Evolutionary conservation across 768 basidiomycete species (phyloP).

Genomic region (Trametes coccinea): DNA sequence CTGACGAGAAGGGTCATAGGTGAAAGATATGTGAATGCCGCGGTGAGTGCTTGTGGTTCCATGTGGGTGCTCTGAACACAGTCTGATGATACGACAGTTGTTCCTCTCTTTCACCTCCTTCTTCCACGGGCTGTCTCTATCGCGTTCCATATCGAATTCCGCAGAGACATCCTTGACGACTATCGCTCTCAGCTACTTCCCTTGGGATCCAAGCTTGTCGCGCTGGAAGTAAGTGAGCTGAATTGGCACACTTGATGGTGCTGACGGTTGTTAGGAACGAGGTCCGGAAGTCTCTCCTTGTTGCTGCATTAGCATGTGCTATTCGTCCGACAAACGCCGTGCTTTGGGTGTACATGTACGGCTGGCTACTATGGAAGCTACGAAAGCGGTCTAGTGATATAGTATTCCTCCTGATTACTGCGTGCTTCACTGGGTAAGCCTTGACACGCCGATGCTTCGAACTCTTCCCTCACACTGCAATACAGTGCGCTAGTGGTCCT

Average conservation of each 20-base stretch:
- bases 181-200: slow-evolving; percentile 75
- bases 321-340: slow-evolving; percentile 88
- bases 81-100: slow-evolving; percentile 44
- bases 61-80: background rate
- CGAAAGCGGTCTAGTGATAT: slow-evolving; percentile 38
- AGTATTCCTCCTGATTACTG: slow-evolving; percentile 40
- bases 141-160: slow-evolving; percentile 90
- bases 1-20: slow-evolving; percentile 63
- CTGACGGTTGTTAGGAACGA: slow-evolving; percentile 35
- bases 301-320: slow-evolving; percentile 78
- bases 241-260: background rate
- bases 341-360: slow-evolving; percentile 78
- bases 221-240: slow-evolving; percentile 23
- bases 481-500: slow-evolving; percentile 12
- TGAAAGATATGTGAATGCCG: slow-evolving; percentile 52
- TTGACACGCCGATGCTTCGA: background rate
- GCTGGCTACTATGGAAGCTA: slow-evolving; percentile 55
- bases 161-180: slow-evolving; percentile 86
- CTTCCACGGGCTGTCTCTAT: slow-evolving; percentile 82
- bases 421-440: slow-evolving; percentile 45
- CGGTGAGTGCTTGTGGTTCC: slow-evolving; percentile 53
- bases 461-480: background rate
- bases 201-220: slow-evolving; percentile 48
- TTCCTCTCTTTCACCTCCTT: slow-evolving; percentile 82
- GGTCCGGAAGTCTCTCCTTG: slow-evolving; percentile 40